Base-by-base conservation (phyloP, 2,329 filamentous ascomycete species). In the Lachnellula willkommii region DNA sequence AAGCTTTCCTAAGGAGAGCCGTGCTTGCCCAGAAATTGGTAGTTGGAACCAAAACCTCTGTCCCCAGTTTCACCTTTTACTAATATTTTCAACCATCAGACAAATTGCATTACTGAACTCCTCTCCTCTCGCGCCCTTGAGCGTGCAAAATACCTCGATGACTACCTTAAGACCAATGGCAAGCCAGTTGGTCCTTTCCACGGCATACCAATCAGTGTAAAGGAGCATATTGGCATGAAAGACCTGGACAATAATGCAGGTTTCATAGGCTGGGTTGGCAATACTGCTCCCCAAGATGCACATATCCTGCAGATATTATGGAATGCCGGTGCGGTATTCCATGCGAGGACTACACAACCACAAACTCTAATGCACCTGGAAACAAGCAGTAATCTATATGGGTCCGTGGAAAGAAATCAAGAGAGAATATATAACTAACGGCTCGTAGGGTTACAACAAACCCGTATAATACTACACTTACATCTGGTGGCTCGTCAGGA, bases 311-410 rank as follows among this genome's bases (percentile, higher is more conserved):
- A 78, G 56, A 70, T 76, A 58, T 63, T 78, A 14, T 71, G 69
- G 66, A 66, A 71, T 2, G 77, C 77, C 2, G 80, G 79, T 1
- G 74, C 74, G 1, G 73, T 83, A 1, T 76, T 81, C 61, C 75
- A 79, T 62, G 78, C 72, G 28, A 70, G 79, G 22, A 82, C 78
- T 0, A 81, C 78, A 4, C 67, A 80, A 56, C 80, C 79, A 5
- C 80, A 82, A 63, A 76, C 73, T 11, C 62, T 81, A 47, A 80
- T 81, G 78, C 77, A 79, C 59, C 65, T 80, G 9, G 79, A 81
- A 62, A 79, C 77, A 2, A 72, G 69, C 53, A 77, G 66, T 50
- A 80, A 79, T 58, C 60, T 81, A 20, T 79, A 77, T 55, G 71
- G 70, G 68, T 71, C 57, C 59, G 69, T 63, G 26, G 15, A 11